Conservation (phyloP, 2,329 filamentous ascomycete genomes). For the Incumbomyces lentus region DNA sequence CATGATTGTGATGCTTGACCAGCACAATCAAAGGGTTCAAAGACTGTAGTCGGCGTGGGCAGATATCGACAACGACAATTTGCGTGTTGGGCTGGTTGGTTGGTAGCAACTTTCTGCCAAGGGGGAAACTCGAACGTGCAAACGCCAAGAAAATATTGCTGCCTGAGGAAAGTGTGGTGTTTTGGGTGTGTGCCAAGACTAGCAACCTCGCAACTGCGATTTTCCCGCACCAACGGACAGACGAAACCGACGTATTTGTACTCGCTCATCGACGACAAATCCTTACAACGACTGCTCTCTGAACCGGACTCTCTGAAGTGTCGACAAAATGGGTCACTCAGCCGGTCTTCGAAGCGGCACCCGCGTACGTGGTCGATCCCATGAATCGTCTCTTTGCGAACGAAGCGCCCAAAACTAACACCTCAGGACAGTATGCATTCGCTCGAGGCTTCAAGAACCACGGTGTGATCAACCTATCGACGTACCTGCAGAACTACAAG, state of each 20-base stretch:
- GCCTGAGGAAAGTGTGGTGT: not conserved
- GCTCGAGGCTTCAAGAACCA: constrained; percentile 88
- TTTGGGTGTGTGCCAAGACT: constrained; percentile 5
- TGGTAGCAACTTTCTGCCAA: constrained; percentile 8
- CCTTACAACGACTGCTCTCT: constrained; percentile 21
- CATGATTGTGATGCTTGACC: constrained; percentile 30
- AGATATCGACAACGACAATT: constrained; percentile 2
- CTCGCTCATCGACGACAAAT: not conserved
- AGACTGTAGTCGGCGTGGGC: constrained; percentile 11
- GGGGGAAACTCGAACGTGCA: not conserved
- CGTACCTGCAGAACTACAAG: constrained; percentile 92
- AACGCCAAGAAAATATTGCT: not conserved
- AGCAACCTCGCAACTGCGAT: not conserved
- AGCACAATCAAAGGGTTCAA: constrained; percentile 20
- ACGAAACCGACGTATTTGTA: no score
- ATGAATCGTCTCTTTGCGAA: constrained; percentile 13
- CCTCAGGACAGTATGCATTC: constrained; percentile 65
- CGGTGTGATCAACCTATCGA: constrained; percentile 85
- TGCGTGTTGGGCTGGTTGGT: not conserved
- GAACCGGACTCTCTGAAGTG: constrained; percentile 36
- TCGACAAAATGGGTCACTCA: constrained; percentile 71
- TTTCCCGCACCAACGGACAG: not conserved
- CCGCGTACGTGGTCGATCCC: constrained; percentile 52
- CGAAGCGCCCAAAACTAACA: constrained; percentile 23
- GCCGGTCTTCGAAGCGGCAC: constrained; percentile 79